Base-by-base conservation (phyloP, 2,329 filamentous ascomycete species). In the Colletotrichum sp. region DNA sequence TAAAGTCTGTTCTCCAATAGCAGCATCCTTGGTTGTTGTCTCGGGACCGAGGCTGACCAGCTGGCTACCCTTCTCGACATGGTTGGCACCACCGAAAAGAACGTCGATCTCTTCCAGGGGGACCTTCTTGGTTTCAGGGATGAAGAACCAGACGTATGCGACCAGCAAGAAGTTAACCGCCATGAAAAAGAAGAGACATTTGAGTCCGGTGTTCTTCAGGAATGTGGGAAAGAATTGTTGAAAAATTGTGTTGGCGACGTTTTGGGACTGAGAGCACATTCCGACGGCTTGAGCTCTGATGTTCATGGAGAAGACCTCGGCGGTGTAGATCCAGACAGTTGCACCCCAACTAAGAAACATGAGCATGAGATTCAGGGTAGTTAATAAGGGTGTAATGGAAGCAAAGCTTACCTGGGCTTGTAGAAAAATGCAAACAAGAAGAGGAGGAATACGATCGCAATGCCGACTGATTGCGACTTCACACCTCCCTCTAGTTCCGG, bases 201-300 rank as follows among this genome's bases (percentile, higher is more conserved):
- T 84, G 30, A 89, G 85, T 10, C 86, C 86, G 24, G 83, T 81
- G 79, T 93, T 92, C 67, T 89, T 85, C 18, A 93, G 87, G 84
- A 94, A 94, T 8, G 88, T 90, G 16, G 92, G 92, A 86, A 94
- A 94, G 86, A 94, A 93, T 77, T 94, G 92, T 81, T 93, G 91
- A 80, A 93, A 91, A 78, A 94, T 90, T 69, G 89, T 88, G 82
- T 94, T 93, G 81, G 91, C 91, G 64, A 94, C 90, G 80, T 93
- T 91, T 77, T 91, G 90, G 73, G 86, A 90, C 79, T 91, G 87
- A 26, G 85, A 86, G 74, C 84, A 92, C 92, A 94, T 94, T 67
- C 92, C 92, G 15, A 94, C 91, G 26, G 92, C 92, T 81, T 94
- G 92, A 6, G 92, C 91, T 74, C 92, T 91, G 18, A 94, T 90